phyloP scores from a whole-genome alignment of 2,329 filamentous ascomycete species.

The Aureobasidium melanogenum region DNA sequence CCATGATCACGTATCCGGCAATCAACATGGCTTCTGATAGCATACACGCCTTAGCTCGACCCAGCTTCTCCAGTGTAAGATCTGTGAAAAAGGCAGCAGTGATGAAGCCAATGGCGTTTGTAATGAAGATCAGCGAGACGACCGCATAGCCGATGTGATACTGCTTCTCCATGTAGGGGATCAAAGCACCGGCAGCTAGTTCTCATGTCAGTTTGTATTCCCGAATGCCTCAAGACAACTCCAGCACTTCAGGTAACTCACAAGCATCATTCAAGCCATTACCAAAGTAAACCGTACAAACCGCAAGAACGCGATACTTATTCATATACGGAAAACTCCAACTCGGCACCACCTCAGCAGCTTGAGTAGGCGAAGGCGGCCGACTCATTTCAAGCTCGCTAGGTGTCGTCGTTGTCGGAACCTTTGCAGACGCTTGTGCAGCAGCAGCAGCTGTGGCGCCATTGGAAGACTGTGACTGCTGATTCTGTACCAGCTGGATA shows the following conservation, averaged over 20 bases:
- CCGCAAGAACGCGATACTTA: constrained; percentile 56
- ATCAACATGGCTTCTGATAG: constrained; percentile 49
- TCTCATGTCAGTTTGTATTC: not conserved
- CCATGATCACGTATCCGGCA: constrained; percentile 55
- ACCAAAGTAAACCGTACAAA: constrained; percentile 57
- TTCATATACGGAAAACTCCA: constrained; percentile 56
- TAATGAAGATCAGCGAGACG: constrained; percentile 74
- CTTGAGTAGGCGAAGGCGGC: constrained; percentile 36
- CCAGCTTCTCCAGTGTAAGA: constrained; percentile 51
- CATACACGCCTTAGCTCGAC: constrained; percentile 56
- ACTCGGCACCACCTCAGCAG: constrained; percentile 44
- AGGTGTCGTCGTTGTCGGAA: constrained; percentile 21
- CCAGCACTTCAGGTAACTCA: not conserved
- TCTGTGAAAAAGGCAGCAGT: constrained; percentile 62
- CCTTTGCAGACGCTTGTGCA: constrained; percentile 13
- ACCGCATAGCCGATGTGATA: constrained; percentile 69
- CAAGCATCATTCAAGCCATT: constrained; percentile 60
- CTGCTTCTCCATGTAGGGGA: constrained; percentile 70
- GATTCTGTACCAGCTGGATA: not conserved
- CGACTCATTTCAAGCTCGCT: constrained; percentile 47
- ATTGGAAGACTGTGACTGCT: not conserved
- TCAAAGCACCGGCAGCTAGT: constrained; percentile 59
- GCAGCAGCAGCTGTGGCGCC: not conserved
- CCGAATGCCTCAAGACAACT: not conserved
- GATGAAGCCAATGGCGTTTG: constrained; percentile 70